Evolutionary conservation across 257 asterid species (phyloP).

Genomic region (Coffea canephora): DNA sequence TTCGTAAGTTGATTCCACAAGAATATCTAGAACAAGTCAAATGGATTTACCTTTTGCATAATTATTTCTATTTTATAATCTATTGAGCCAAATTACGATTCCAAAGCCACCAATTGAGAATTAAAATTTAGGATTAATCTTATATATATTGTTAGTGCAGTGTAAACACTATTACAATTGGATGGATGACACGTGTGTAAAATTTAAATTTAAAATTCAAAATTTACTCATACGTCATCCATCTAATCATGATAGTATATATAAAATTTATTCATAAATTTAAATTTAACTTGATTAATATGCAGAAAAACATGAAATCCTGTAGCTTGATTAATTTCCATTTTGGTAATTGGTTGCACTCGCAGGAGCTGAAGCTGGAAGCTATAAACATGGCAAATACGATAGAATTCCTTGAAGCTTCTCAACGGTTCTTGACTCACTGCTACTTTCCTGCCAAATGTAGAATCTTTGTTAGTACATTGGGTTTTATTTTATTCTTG

Average conservation of each 20-base stretch:
- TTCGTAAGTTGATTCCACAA: neutral
- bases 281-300: too few species aligned
- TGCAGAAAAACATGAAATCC: too few species aligned
- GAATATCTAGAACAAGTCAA: neutral
- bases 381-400: slow-evolving; percentile 43
- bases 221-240: too few species aligned
- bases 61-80: too few species aligned
- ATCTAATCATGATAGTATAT: too few species aligned
- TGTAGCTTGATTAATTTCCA: neutral
- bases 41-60: too few species aligned
- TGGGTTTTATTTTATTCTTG: neutral
- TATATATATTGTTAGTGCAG: too few species aligned
- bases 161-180: too few species aligned
- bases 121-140: too few species aligned
- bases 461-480: neutral
- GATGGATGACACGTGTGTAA: too few species aligned
- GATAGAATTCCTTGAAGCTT: slow-evolving; percentile 57
- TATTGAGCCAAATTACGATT: neutral
- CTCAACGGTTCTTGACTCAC: slow-evolving; percentile 45
- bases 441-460: neutral
- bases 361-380: slow-evolving; percentile 59
- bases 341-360: slow-evolving; percentile 10
- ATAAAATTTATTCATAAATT: too few species aligned
- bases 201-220: too few species aligned
- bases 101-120: neutral